Conservation (phyloP, 2,329 filamentous ascomycete species). For the Alternaria novae-zelandiae region DNA sequence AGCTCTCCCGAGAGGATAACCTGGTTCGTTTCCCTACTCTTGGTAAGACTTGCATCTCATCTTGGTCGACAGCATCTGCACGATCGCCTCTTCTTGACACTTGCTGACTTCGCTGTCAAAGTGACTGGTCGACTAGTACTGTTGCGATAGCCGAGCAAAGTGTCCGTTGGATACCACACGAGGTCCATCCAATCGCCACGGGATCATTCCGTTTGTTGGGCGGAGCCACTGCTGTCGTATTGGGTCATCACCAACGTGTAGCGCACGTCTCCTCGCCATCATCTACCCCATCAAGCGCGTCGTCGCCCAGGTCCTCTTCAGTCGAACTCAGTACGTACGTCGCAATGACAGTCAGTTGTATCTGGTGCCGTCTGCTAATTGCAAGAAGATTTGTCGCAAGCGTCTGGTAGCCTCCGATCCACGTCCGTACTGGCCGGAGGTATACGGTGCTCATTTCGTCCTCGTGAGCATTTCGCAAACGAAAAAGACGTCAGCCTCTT, state of each 20-base stretch:
- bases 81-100: constrained; percentile 7
- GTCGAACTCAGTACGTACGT: constrained; percentile 21
- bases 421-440: constrained; percentile 24
- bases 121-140: constrained; percentile 20
- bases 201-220: constrained; percentile 32
- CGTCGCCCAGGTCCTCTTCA: neutral
- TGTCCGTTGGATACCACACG: constrained; percentile 32
- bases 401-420: constrained; percentile 1
- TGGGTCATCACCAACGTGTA: constrained; percentile 15
- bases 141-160: constrained; percentile 23
- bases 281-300: neutral
- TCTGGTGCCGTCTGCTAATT: constrained; percentile 7
- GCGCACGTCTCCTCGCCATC: constrained; percentile 14
- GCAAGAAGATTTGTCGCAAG: constrained; percentile 1
- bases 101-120: constrained; percentile 28
- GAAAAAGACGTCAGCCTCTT: constrained; percentile 22
- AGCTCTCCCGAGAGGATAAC: neutral
- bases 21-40: neutral
- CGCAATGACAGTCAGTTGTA: neutral
- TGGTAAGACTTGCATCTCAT: neutral
- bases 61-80: neutral
- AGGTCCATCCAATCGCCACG: constrained; percentile 28
- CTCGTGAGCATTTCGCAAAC: constrained; percentile 44
- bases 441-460: constrained; percentile 32
- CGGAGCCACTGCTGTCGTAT: constrained; percentile 20